Conservation (phyloP, 257 asterid genomes). For the Echium plantagineum region DNA sequence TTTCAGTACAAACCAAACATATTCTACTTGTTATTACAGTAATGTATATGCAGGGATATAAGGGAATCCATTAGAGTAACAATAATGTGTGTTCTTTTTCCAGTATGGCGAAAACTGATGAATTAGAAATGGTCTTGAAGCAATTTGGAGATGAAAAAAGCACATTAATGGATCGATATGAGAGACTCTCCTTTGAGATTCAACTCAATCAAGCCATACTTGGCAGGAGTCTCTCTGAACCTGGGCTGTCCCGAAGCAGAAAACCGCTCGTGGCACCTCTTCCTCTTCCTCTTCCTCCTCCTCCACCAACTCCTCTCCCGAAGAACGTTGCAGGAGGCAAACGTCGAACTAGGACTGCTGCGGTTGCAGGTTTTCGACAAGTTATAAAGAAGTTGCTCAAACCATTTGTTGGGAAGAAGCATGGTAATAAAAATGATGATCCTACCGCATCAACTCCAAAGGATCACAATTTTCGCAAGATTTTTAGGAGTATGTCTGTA, state of each 20-base stretch:
- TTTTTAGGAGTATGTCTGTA: conserved; percentile 43
- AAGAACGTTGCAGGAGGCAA: conserved; percentile 15
- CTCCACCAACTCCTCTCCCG: conserved; percentile 15
- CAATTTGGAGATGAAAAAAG: conserved; percentile 71
- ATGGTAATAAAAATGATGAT: conserved; percentile 12
- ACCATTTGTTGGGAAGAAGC: conserved; percentile 40
- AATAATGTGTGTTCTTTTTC: conserved; percentile 7
- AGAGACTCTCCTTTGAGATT: conserved; percentile 75
- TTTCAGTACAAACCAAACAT: not conserved
- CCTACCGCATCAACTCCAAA: conserved; percentile 5
- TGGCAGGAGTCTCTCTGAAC: conserved; percentile 68
- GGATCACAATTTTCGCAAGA: conserved; percentile 29
- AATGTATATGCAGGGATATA: not conserved
- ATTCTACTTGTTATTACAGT: not conserved
- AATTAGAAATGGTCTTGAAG: conserved; percentile 10
- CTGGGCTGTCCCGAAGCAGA: conserved; percentile 22
- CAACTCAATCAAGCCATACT: conserved; percentile 74
- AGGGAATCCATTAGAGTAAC: not conserved
- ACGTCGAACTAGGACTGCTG: not conserved
- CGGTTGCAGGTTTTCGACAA: conserved; percentile 37
- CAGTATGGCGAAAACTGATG: conserved; percentile 8
- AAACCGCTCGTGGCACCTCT: conserved; percentile 7
- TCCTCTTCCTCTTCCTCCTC: conserved; percentile 4
- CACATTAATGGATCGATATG: conserved; percentile 62
- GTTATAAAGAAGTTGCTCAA: conserved; percentile 41